Evolutionary conservation across 1,139 yeast genomes (phyloP), one percentile per base, ranked within the genome.

Genomic region (Meyerozyma smithsonii): DNA sequence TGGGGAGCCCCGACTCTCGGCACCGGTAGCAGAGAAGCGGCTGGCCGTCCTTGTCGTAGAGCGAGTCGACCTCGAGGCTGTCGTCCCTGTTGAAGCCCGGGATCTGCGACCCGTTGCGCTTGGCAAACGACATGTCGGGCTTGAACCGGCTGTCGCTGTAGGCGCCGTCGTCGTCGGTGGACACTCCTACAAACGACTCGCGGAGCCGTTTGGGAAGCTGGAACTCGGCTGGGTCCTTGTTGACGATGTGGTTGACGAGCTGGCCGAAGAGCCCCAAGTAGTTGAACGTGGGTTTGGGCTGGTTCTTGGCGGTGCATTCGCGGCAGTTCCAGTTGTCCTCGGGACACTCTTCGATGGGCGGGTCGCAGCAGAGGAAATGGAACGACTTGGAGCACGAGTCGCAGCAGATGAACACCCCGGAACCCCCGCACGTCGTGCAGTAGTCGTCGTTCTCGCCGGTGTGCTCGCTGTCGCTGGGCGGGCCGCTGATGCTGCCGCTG

Each of bases 321-420:
- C 76, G 75, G 62, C 98, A 92, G 48, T 74, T 79, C 97, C 97
- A 92, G 51, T 80, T 88, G 23, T 86, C 96, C 40, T 84, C 94
- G 0, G 97, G 97, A 7, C 89, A 68, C 33, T 78, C 72, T 46
- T 84, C 92, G 19, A 84, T 62, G 0, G 98, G 97, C 2, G 97
- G 97, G 50, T 87, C 85, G 46, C 92, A 77, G 58, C 98, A 92
- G 10, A 86, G 72, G 55, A 92, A 88, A 56, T 92, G 98, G 59
- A 90, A 92, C 1, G 96, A 86, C 52, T 75, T 76, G 0, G 97
- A 96, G 60, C 98, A 92, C 2, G 86, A 72, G 51, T 92, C 98
- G 63, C 98, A 92, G 61, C 97, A 92, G 23, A 92, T 70, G 48
- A 92, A 88, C 28, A 86, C 72, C 7, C 98, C 98, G 0, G 90